Evolutionary conservation across 2,329 filamentous ascomycete genomes (phyloP), one percentile per base, ranked within the genome.

Genomic region (Colletotrichum chlorophyti): DNA sequence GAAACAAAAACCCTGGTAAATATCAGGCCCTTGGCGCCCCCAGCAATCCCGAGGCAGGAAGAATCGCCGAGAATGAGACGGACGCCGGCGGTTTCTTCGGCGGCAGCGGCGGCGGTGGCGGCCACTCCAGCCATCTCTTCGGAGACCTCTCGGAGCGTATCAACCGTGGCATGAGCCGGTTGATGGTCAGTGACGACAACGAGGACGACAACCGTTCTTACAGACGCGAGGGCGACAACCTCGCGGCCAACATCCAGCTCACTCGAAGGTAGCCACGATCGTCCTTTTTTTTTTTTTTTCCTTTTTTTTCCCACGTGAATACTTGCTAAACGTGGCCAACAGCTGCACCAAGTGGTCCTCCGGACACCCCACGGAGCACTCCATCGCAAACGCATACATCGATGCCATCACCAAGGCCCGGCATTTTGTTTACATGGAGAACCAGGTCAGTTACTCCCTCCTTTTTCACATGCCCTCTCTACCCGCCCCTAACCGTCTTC

Each of bases 301-400:
- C n/a, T n/a, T n/a, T n/a, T n/a, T n/a, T n/a, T n/a, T n/a, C n/a
- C n/a, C n/a, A n/a, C n/a, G n/a, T 21, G 23, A 17, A 40, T 61
- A 14, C 10, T 43, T 40, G 32, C 41, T 63, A 54, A 63, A 34
- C 17, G n/a, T 32, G 14, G 23, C 27, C 15, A 12, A 21, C 11
- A 83, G 81, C 64, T 77, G 74, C 52, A 77, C 74, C 31, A 71
- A 76, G 32, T 85, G 83, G 83, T 85, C 82, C 2, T 70, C 76
- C 12, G 82, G 82, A 2, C 76, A 80, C 47, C 71, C 72, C 6
- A 79, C 78, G 1, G 83, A 85, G 68, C 92, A 95, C 71, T 96
- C 92, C 1, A 94, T 97, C 61, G 86, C 88, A 61, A 93, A 94
- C 69, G 93, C 93, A 1, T 96, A 96, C 68, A 86, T 90, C 29